These are phyloP conservation scores for Chamaecrista fasciculata DNA, from an alignment of 306 rosid species.

Conservation along the genomic window DNA sequence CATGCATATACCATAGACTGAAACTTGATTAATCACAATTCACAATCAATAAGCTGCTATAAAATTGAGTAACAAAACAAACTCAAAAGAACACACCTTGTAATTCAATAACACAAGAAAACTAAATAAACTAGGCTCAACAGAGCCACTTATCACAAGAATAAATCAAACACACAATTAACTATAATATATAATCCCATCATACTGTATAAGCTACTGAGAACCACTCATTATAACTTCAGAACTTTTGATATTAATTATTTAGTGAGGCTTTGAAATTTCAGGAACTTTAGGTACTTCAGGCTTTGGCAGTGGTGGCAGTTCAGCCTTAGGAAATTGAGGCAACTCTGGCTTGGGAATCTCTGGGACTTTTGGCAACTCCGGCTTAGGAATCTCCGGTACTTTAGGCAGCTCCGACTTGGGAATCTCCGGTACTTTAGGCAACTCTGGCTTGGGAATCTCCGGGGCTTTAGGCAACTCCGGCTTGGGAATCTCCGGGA, in stretches of 20 bases:
- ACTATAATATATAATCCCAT: too few species aligned
- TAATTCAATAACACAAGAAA: neutral
- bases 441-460: neutral
- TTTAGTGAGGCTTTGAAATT: neutral
- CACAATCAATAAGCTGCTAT: too few species aligned
- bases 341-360: constrained; percentile 29
- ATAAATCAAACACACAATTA: too few species aligned
- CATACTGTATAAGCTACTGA: too few species aligned
- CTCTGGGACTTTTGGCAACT: constrained; percentile 25
- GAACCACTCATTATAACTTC: neutral
- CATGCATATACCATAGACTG: too few species aligned
- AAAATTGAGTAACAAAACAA: too few species aligned
- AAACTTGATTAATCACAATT: too few species aligned
- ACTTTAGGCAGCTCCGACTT: constrained; percentile 17
- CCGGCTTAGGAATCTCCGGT: constrained; percentile 27
- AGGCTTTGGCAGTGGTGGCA: neutral
- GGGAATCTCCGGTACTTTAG: constrained; percentile 19
- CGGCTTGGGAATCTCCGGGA: neutral
- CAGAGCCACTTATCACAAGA: too few species aligned
- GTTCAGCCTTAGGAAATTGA: neutral
- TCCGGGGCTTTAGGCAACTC: constrained; percentile 15
- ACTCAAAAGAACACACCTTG: too few species aligned
- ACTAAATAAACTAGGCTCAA: too few species aligned
- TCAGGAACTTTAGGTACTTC: neutral
- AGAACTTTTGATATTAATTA: too few species aligned